Evolutionary conservation across 352 stramenopile genomes (phyloP).

Genomic region (Pythium pyrilobum): DNA sequence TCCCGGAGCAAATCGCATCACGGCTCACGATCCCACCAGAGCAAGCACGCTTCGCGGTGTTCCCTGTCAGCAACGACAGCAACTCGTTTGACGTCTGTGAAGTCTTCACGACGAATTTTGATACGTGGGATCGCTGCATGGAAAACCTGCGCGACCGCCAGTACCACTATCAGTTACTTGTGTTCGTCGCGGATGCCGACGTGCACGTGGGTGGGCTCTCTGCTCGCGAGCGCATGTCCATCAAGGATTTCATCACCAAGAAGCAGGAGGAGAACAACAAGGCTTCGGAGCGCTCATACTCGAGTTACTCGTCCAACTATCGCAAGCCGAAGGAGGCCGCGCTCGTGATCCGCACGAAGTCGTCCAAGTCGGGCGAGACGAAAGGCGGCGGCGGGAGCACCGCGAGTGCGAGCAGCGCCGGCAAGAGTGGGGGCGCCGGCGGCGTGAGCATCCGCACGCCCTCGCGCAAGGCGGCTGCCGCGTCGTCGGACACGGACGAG

Average conservation of each 20-base stretch:
- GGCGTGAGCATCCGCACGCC: conserved; percentile 57
- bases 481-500: conserved; percentile 68
- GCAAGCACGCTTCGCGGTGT: conserved; percentile 47
- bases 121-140: conserved; percentile 23
- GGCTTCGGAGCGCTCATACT: conserved; percentile 36
- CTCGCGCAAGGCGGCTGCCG: conserved; percentile 18
- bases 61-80: conserved; percentile 56
- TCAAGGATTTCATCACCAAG: conserved; percentile 48
- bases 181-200: conserved; percentile 55
- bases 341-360: conserved; percentile 71
- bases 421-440: conserved; percentile 35
- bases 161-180: conserved; percentile 57
- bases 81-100: conserved; percentile 68
- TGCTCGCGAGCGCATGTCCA: conserved; percentile 38
- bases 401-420: conserved; percentile 40
- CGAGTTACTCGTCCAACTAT: conserved; percentile 45
- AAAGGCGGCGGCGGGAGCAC: conserved; percentile 48
- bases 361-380: conserved; percentile 47
- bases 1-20: conserved; percentile 15
- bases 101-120: conserved; percentile 31
- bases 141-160: conserved; percentile 15
- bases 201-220: conserved; percentile 34
- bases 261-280: conserved; percentile 61
- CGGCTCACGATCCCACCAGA: conserved; percentile 46
- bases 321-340: conserved; percentile 73